Conservation (phyloP, 768 basidiomycete species). For the Suillus hirtellus region DNA sequence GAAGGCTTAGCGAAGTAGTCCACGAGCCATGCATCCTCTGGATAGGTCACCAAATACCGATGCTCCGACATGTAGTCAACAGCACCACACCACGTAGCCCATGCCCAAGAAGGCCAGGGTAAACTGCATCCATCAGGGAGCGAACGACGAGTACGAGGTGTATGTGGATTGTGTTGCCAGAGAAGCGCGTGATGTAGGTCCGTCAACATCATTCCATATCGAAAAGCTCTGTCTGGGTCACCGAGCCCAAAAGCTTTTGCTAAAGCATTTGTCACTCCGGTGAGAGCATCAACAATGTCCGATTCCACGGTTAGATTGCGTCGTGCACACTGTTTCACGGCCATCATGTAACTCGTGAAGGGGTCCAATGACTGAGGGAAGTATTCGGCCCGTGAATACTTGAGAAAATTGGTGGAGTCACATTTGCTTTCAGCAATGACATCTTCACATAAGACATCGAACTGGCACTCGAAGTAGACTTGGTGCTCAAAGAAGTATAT, state of each 20-base stretch:
- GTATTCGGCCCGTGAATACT: background rate
- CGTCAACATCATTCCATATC: slow-evolving; percentile 5
- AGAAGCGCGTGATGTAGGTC: slow-evolving; percentile 19
- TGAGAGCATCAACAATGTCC: background rate
- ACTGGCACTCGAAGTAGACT: slow-evolving; percentile 22
- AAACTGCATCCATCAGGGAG: background rate
- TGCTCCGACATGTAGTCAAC: slow-evolving; percentile 7
- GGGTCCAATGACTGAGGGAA: background rate
- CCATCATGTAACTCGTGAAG: background rate
- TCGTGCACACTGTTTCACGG: background rate
- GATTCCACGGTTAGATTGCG: slow-evolving; percentile 3
- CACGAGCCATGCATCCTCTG: slow-evolving; percentile 1
- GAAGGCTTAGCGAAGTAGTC: background rate
- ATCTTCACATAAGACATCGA: slow-evolving; percentile 27
- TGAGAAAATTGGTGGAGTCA: slow-evolving; percentile 1
- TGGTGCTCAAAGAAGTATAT: slow-evolving; percentile 24
- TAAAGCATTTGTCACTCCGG: slow-evolving; percentile 3
- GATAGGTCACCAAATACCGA: slow-evolving; percentile 1
- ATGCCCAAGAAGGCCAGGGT: slow-evolving; percentile 27
- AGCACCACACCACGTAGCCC: slow-evolving; percentile 27
- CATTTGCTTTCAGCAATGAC: slow-evolving; percentile 20
- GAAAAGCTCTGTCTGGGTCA: background rate
- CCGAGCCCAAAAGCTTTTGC: background rate
- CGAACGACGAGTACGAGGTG: slow-evolving; percentile 17
- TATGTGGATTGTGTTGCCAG: slow-evolving; percentile 24